Evolutionary conservation across 805 yeast species (phyloP), one percentile per base, ranked within the genome.

Genomic region (Candida incommunis): DNA sequence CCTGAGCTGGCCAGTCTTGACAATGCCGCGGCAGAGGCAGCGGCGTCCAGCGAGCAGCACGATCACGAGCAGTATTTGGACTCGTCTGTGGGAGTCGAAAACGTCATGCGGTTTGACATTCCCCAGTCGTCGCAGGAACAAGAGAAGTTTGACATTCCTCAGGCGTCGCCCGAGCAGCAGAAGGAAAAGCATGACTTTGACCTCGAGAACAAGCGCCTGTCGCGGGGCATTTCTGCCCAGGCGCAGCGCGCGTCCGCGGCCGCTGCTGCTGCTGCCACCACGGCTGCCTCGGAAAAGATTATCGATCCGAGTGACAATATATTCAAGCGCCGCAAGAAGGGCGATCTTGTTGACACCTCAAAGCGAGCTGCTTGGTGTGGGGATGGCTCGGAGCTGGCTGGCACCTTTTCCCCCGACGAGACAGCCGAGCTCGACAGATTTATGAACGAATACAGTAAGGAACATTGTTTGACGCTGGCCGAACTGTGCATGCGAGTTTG

Each of bases 401-500:
- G 68, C 1, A 48, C 66, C 48, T 84, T 84, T 55, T 67, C 82
- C 1, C 64, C 61, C 22, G 82, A 77, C 43, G 97, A 88, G 61
- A 70, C 67, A 16, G 70, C 65, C 20, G 82, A 85, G 0, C 75
- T 88, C 49, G 90, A 85, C 47, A 72, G 72, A 45, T 86, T 83
- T 54, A 75, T 88, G 48, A 63, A 66, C 15, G 80, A 80, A 20
- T 90, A 83, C 57, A 77, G 83, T 53, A 69, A 65, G 40, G 71
- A 80, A 50, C 71, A 81, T 55, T 71, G 71, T 24, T 65, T 84
- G 60, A 70, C 78, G 5, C 67, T 86, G 45, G 73, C 73, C 41
- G 82, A 80, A 46, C 73, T 88, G 4, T 82, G 95, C 61, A 78
- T 78, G 52, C 69, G 96, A 41, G 83, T 88, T 20, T 88, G 97